Conservation (phyloP, 2,329 filamentous ascomycete genomes). For the Penicillium psychrosexuale region DNA sequence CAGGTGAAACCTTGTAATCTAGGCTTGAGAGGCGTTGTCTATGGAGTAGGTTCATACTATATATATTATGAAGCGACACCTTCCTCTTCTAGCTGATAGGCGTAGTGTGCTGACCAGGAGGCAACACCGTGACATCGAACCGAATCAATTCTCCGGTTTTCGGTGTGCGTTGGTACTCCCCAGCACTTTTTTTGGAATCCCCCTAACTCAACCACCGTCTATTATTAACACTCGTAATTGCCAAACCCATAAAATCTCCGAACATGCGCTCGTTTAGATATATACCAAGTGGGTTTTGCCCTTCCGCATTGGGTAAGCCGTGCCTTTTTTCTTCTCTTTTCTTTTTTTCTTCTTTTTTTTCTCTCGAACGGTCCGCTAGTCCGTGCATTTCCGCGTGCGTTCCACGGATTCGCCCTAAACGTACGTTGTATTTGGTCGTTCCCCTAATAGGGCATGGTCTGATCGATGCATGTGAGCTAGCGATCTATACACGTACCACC, state of each 20-base stretch:
- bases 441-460: slow-evolving; percentile 9
- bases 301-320: not conserved
- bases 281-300: not conserved
- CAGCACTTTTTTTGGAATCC: too few relatives aligned
- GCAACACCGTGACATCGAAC: not conserved
- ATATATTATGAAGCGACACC: not conserved
- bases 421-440: too few relatives aligned
- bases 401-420: too few relatives aligned
- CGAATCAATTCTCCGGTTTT: not conserved
- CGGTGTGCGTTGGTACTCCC: not conserved
- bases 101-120: too few relatives aligned
- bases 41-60: not conserved
- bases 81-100: not conserved
- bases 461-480: slow-evolving; percentile 9
- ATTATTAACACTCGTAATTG: not conserved
- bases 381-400: slow-evolving; percentile 1
- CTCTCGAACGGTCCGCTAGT: slow-evolving; percentile 1
- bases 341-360: too few relatives aligned
- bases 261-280: not conserved
- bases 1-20: not conserved
- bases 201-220: too few relatives aligned
- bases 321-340: not conserved
- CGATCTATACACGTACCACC: slow-evolving; percentile 9
- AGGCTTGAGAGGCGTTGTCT: not conserved
- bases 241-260: not conserved